phyloP scores from a whole-genome alignment of 108 stramenopile genomes.

The Skeletonema menzelii region DNA sequence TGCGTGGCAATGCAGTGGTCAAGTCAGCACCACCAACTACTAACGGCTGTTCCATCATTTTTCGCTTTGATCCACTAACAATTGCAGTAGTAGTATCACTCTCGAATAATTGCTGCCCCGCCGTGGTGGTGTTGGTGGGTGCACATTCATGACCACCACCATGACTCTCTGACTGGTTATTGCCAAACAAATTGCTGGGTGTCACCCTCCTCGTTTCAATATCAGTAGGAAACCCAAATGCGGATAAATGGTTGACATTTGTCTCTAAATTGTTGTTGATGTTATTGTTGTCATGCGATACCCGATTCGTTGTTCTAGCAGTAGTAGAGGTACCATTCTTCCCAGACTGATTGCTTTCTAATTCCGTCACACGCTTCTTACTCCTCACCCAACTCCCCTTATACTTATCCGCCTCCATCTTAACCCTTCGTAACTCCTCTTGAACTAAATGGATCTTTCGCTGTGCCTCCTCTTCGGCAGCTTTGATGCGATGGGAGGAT shows the following conservation, averaged over 20 bases:
- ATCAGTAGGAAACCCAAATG: slow-evolving; percentile 1
- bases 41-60: neutral
- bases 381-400: slow-evolving; percentile 24
- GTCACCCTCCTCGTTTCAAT: slow-evolving; percentile 5
- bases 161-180: neutral
- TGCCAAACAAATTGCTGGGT: neutral
- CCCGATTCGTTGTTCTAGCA: slow-evolving; percentile 1
- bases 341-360: neutral
- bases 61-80: slow-evolving; percentile 8
- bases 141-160: neutral
- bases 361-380: slow-evolving; percentile 34
- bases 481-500: slow-evolving; percentile 5
- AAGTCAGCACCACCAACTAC: neutral
- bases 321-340: slow-evolving; percentile 5
- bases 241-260: neutral
- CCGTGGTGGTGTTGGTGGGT: no score
- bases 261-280: neutral
- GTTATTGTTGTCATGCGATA: slow-evolving; percentile 8
- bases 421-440: slow-evolving; percentile 32
- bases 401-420: slow-evolving; percentile 38
- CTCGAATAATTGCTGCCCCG: neutral
- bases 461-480: slow-evolving; percentile 19
- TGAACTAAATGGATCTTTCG: slow-evolving; percentile 21
- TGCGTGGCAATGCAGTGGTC: neutral
- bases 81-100: neutral